Evolutionary conservation across 495 filamentous ascomycete genomes (phyloP).

Genomic region (Podospora sp.): DNA sequence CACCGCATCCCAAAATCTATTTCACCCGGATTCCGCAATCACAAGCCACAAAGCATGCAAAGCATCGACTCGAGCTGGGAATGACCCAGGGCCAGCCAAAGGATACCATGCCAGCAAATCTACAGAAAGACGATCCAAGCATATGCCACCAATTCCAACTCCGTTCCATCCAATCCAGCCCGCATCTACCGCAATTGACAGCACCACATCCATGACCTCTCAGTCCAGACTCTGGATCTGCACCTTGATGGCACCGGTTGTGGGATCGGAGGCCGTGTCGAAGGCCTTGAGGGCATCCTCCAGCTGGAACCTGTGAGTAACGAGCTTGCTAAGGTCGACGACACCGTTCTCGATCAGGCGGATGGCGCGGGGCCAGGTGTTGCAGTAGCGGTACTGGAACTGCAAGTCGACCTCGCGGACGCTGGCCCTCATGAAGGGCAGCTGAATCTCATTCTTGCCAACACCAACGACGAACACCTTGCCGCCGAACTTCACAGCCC

Average conservation of each 20-base stretch:
- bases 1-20: not conserved
- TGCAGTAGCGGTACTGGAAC: conserved; percentile 94
- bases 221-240: conserved; percentile 72
- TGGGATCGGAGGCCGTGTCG: conserved; percentile 80
- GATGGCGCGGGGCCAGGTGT: conserved; percentile 94
- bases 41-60: not conserved
- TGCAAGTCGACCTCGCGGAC: conserved; percentile 91
- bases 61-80: not conserved
- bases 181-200: not conserved
- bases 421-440: conserved; percentile 89
- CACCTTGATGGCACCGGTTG: conserved; percentile 93
- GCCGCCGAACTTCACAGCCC: conserved; percentile 86
- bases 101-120: not conserved
- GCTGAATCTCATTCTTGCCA: conserved; percentile 89
- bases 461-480: conserved; percentile 94
- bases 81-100: not conserved
- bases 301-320: conserved; percentile 82
- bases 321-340: conserved; percentile 74
- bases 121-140: not conserved
- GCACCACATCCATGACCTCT: not conserved
- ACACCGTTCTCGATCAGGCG: conserved; percentile 81
- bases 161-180: conserved; percentile 12
- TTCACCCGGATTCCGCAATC: not conserved
- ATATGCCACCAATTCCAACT: conserved; percentile 17
- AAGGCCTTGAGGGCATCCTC: conserved; percentile 92